phyloP scores from a whole-genome alignment of 805 yeast genomes.

The Saccharomycopsis synnaedendra region DNA sequence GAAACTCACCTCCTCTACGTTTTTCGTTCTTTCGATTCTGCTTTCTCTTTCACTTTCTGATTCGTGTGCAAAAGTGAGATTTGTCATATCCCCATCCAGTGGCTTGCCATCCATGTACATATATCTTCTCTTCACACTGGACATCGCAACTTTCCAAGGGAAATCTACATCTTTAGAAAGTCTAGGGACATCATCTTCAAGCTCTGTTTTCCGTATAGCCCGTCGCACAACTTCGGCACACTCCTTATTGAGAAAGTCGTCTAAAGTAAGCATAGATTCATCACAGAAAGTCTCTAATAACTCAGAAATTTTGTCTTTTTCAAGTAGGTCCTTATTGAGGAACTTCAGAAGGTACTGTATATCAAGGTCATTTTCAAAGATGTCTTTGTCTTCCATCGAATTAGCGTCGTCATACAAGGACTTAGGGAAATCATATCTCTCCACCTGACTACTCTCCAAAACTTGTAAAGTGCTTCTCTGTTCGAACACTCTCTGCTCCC shows the following conservation, averaged over 20 bases:
- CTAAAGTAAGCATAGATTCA: slow-evolving; percentile 60
- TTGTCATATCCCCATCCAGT: slow-evolving; percentile 21
- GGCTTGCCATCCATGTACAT: slow-evolving; percentile 66
- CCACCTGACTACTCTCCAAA: slow-evolving; percentile 62
- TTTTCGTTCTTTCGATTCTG: neutral
- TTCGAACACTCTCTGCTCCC: slow-evolving; percentile 73
- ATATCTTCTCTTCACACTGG: slow-evolving; percentile 88
- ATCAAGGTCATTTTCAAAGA: neutral
- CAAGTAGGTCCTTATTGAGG: slow-evolving; percentile 44
- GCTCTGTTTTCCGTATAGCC: slow-evolving; percentile 43
- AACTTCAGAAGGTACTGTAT: slow-evolving; percentile 24
- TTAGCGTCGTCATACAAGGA: slow-evolving; percentile 21
- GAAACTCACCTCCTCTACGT: neutral
- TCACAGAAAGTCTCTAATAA: slow-evolving; percentile 46
- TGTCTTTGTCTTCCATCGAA: neutral
- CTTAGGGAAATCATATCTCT: slow-evolving; percentile 77
- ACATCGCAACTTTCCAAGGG: slow-evolving; percentile 89
- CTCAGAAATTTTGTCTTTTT: slow-evolving; percentile 25
- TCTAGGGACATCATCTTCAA: slow-evolving; percentile 50
- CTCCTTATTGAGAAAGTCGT: slow-evolving; percentile 47
- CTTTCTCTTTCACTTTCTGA: slow-evolving; percentile 1
- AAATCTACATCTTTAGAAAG: slow-evolving; percentile 38
- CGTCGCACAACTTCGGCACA: slow-evolving; percentile 36
- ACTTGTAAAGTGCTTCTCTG: slow-evolving; percentile 69
- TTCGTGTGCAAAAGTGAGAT: slow-evolving; percentile 19